Evolutionary conservation across 495 filamentous ascomycete genomes (phyloP).

Genomic region (Cairneyella variabilis): DNA sequence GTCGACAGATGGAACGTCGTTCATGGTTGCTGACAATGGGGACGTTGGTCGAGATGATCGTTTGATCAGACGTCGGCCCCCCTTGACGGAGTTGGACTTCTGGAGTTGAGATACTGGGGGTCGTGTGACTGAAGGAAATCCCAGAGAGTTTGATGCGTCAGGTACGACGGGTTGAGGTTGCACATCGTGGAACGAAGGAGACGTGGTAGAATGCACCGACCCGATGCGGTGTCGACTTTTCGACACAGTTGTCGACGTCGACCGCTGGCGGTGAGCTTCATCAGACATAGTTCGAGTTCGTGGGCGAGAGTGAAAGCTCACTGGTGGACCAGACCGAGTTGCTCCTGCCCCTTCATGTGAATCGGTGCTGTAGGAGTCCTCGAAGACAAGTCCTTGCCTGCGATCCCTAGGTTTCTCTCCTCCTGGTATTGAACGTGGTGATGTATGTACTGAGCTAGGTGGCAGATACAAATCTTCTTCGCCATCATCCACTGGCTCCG

Average conservation of each 20-base stretch:
- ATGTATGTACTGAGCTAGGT: slow-evolving; percentile 27
- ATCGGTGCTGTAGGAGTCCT: slow-evolving; percentile 35
- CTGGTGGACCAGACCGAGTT: slow-evolving; percentile 14
- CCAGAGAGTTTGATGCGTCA: slow-evolving; percentile 34
- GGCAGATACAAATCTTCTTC: slow-evolving; percentile 22
- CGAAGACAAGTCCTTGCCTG: slow-evolving; percentile 49
- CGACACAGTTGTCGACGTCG: slow-evolving; percentile 28
- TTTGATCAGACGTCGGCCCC: slow-evolving; percentile 42
- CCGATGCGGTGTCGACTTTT: slow-evolving; percentile 47
- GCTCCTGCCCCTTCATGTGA: slow-evolving; percentile 14
- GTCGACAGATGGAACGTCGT: slow-evolving; percentile 43
- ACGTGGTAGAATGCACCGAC: slow-evolving; percentile 44
- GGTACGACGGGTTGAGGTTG: slow-evolving; percentile 34
- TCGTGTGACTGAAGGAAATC: slow-evolving; percentile 29
- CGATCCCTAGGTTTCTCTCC: slow-evolving; percentile 28
- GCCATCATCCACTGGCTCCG: slow-evolving; percentile 39
- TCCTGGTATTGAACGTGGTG: slow-evolving; percentile 33
- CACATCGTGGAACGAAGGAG: slow-evolving; percentile 28
- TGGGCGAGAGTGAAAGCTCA: slow-evolving; percentile 34
- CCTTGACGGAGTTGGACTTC: slow-evolving; percentile 35
- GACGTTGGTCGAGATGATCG: slow-evolving; percentile 44
- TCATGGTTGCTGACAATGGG: slow-evolving; percentile 36
- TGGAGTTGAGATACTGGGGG: slow-evolving; percentile 34
- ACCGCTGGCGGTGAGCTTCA: slow-evolving; percentile 31
- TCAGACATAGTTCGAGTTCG: slow-evolving; percentile 51